Evolutionary conservation across 805 yeast species (phyloP).

Genomic region (Starmerella etchellsii): DNA sequence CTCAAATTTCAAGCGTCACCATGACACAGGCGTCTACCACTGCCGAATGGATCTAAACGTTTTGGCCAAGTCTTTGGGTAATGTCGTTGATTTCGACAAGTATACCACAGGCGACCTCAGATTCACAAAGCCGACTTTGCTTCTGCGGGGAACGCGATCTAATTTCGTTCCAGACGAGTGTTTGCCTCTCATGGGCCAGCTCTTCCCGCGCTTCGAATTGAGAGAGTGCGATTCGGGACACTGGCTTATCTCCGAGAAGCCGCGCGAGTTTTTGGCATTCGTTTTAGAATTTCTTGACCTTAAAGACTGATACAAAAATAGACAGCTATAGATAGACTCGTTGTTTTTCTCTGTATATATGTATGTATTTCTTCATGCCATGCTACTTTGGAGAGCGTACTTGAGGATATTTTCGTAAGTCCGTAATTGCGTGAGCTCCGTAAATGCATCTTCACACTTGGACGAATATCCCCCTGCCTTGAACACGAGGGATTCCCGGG

Average conservation of each 20-base stretch:
- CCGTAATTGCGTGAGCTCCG: constrained; percentile 37
- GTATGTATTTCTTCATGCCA: no score
- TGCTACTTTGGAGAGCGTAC: constrained; percentile 11
- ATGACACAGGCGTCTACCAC: constrained; percentile 26
- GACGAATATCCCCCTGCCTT: constrained; percentile 39
- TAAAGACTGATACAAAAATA: constrained; percentile 3
- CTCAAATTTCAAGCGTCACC: constrained; percentile 46
- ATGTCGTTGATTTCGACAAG: constrained; percentile 67
- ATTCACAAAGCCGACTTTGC: constrained; percentile 62
- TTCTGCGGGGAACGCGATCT: constrained; percentile 68
- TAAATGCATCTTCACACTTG: constrained; percentile 45
- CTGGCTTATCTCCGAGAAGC: constrained; percentile 84
- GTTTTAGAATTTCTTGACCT: constrained; percentile 51
- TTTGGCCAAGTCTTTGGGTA: constrained; percentile 52
- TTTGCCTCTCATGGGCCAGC: constrained; percentile 55
- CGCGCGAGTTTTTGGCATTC: constrained; percentile 53
- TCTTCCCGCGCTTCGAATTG: constrained; percentile 66
- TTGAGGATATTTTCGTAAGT: constrained; percentile 31
- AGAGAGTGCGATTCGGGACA: constrained; percentile 77
- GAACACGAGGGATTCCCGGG: constrained; percentile 37
- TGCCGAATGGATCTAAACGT: constrained; percentile 60
- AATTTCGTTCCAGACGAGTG: constrained; percentile 73
- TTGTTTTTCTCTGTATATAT: no score
- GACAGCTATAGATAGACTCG: no score
- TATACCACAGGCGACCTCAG: constrained; percentile 36